Evolutionary conservation across 169 alveolate species (phyloP).

Genomic region (Eimeria tenella): DNA sequence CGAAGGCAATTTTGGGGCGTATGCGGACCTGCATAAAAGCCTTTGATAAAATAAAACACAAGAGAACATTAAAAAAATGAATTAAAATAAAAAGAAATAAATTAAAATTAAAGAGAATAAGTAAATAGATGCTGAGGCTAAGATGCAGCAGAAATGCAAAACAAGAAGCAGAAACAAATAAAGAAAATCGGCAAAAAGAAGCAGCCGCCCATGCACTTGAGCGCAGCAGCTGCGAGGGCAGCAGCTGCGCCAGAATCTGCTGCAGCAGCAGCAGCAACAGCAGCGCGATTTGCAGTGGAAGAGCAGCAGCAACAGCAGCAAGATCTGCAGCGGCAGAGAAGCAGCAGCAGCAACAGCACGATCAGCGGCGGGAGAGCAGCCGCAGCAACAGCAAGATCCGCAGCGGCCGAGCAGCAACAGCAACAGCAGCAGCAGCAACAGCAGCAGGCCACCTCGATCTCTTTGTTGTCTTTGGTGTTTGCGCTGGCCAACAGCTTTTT

Average conservation of each 20-base stretch:
- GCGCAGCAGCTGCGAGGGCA: neutral
- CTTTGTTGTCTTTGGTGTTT: neutral
- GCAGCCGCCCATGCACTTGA: too few relatives aligned
- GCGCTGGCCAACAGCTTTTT: neutral
- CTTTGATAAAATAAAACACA: neutral
- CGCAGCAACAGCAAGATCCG: neutral
- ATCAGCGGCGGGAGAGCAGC: neutral
- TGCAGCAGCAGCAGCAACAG: neutral
- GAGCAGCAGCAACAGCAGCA: neutral
- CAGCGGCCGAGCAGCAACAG: neutral
- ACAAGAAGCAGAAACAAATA: too few relatives aligned
- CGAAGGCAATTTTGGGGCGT: constrained; percentile 60
- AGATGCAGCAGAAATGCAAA: too few relatives aligned
- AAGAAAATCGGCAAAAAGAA: too few relatives aligned
- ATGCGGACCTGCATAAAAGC: constrained; percentile 5
- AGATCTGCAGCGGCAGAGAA: neutral
- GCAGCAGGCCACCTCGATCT: neutral
- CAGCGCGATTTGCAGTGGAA: neutral
- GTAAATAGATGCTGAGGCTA: too few relatives aligned
- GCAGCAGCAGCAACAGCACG: neutral
- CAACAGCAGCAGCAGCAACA: neutral
- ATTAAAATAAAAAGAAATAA: too few relatives aligned
- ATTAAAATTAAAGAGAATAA: too few relatives aligned
- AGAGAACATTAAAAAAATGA: too few relatives aligned
- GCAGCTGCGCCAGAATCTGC: neutral